Evolutionary conservation across 306 rosid species (phyloP).

Genomic region (Pachyrhizus erosus): DNA sequence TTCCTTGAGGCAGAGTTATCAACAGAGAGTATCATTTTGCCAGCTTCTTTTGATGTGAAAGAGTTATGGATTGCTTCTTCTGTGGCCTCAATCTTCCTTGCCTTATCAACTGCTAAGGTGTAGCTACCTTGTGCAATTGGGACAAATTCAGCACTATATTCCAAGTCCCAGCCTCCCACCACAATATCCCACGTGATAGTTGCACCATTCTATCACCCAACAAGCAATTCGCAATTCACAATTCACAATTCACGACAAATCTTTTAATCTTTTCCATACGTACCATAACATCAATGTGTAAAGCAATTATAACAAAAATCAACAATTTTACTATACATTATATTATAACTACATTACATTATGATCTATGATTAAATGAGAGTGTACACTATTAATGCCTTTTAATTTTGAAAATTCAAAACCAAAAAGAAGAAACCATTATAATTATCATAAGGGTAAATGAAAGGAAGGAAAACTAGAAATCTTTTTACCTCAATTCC

Average conservation of each 20-base stretch:
- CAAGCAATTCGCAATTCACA: too few species aligned
- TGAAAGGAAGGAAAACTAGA: not conserved
- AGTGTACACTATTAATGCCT: not conserved
- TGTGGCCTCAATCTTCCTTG: conserved; percentile 61
- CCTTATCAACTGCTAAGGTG: conserved; percentile 74
- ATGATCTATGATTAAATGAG: not conserved
- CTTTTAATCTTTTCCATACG: not conserved
- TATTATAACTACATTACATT: not conserved
- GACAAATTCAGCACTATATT: conserved; percentile 84
- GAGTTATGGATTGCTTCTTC: conserved; percentile 87
- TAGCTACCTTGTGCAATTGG: conserved; percentile 75
- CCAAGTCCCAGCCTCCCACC: conserved; percentile 95
- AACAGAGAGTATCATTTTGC: conserved; percentile 81
- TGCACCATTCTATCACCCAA: conserved; percentile 62
- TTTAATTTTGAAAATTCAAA: not conserved
- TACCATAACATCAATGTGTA: not conserved
- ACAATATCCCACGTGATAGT: conserved; percentile 91
- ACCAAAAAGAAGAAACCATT: not conserved
- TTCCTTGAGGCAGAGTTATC: conserved; percentile 81
- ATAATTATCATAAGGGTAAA: not conserved
- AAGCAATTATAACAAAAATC: too few species aligned
- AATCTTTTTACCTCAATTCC: conserved; percentile 80
- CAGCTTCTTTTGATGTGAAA: conserved; percentile 67
- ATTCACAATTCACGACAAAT: not conserved
- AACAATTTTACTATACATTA: too few species aligned